A percentile compares a stretch with the other conserved stretches of the same genome.
Conservation (phyloP, 2,329 filamentous ascomycete genomes). For the Plenodomus tracheiphilus region DNA sequence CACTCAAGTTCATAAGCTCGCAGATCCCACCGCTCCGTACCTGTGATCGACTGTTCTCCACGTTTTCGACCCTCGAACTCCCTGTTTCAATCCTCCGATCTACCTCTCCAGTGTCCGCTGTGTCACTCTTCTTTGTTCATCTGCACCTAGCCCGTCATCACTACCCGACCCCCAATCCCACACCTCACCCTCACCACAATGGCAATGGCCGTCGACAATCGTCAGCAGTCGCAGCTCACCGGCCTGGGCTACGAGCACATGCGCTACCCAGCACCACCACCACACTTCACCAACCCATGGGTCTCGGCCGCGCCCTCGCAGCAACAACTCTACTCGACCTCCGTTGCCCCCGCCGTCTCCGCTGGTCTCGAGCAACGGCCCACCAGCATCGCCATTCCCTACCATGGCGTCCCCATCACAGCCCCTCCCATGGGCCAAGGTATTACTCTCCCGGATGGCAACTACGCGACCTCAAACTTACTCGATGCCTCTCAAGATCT, state of each 20-base stretch:
- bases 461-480: conserved; percentile 67
- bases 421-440: conserved; percentile 71
- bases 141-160: conserved; percentile 21
- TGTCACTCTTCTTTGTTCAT: conserved; percentile 31
- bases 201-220: conserved; percentile 94
- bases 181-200: conserved; percentile 52
- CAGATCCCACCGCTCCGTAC: conserved; percentile 54
- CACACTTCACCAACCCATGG: conserved; percentile 93
- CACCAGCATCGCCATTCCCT: conserved; percentile 69
- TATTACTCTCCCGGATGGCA: conserved; percentile 66
- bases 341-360: conserved; percentile 61
- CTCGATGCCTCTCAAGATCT: conserved; percentile 76
- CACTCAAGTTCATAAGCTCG: conserved; percentile 47
- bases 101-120: conserved; percentile 25
- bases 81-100: conserved; percentile 40
- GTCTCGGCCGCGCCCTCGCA: conserved; percentile 60
- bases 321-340: conserved; percentile 67
- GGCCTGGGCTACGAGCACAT: conserved; percentile 78
- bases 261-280: conserved; percentile 62
- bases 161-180: conserved; percentile 12
- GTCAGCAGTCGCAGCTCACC: conserved; percentile 71
- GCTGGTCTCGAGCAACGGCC: conserved; percentile 52
- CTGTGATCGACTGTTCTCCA: conserved; percentile 54
- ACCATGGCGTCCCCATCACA: conserved; percentile 73
- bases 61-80: conserved; percentile 48